Conservation (phyloP, 306 rosid species). For the Castanea crenata region DNA sequence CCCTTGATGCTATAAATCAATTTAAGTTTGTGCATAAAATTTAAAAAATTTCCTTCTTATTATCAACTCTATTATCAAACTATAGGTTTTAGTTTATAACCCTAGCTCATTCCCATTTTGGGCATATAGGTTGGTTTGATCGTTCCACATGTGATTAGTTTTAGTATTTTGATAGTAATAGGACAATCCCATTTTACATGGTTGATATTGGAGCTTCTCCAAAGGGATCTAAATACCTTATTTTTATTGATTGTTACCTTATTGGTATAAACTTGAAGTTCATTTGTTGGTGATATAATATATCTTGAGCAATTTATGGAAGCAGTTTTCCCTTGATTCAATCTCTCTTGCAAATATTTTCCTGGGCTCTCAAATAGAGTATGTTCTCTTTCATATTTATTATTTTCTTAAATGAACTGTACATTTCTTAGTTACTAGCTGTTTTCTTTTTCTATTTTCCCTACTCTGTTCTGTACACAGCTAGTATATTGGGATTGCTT, state of each 20-base stretch:
- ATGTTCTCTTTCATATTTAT: constrained; percentile 27
- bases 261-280: background rate
- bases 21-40: background rate
- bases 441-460: no score
- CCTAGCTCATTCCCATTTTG: no score
- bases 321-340: constrained; percentile 49
- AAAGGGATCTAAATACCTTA: background rate
- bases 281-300: background rate
- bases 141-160: no score
- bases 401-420: background rate
- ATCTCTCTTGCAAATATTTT: constrained; percentile 20
- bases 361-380: constrained; percentile 43
- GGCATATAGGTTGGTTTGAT: no score
- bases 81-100: no score
- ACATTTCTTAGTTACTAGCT: no score
- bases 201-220: background rate
- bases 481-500: no score
- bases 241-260: background rate
- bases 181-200: background rate
- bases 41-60: background rate
- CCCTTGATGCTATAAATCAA: background rate
- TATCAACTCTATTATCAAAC: no score
- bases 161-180: background rate
- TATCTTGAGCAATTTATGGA: constrained; percentile 9
- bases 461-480: no score